phyloP scores from a whole-genome alignment of 2,329 filamentous ascomycete species.

The Arthrobotrys sinensis region DNA sequence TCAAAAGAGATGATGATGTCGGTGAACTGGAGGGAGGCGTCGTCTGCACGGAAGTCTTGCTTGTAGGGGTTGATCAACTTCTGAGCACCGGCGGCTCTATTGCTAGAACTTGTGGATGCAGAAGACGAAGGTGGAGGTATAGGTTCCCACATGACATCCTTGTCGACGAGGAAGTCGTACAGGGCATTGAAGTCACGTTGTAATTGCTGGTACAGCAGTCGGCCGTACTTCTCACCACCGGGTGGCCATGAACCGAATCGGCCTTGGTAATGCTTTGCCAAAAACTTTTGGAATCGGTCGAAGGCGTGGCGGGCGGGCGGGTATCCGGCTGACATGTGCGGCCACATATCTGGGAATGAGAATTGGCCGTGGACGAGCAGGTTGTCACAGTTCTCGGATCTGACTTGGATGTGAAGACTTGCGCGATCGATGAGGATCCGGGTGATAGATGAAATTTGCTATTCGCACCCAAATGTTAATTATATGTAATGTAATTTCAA shows the following conservation, averaged over 20 bases:
- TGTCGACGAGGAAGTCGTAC: constrained; percentile 80
- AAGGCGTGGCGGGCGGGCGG: constrained; percentile 73
- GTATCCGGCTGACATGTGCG: constrained; percentile 65
- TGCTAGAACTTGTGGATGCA: constrained; percentile 60
- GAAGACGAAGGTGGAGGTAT: constrained; percentile 63
- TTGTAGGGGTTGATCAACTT: constrained; percentile 62
- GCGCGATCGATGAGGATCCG: constrained; percentile 76
- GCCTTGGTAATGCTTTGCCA: constrained; percentile 73
- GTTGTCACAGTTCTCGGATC: constrained; percentile 76
- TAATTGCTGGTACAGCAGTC: constrained; percentile 73
- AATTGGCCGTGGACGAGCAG: constrained; percentile 73
- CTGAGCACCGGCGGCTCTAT: constrained; percentile 21
- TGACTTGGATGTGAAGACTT: constrained; percentile 75
- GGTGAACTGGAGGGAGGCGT: constrained; percentile 75
- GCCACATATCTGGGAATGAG: constrained; percentile 76
- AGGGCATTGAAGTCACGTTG: constrained; percentile 78
- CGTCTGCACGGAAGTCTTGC: constrained; percentile 67
- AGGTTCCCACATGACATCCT: constrained; percentile 75
- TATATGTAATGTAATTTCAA: background rate
- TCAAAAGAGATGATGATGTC: constrained; percentile 79
- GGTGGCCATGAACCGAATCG: constrained; percentile 77
- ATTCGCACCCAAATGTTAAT: background rate
- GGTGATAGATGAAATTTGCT: constrained; percentile 75
- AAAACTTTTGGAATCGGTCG: constrained; percentile 75
- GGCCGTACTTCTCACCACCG: constrained; percentile 71